phyloP scores from a whole-genome alignment of 2,329 filamentous ascomycete species.

The Dactylellina haptotyla region DNA sequence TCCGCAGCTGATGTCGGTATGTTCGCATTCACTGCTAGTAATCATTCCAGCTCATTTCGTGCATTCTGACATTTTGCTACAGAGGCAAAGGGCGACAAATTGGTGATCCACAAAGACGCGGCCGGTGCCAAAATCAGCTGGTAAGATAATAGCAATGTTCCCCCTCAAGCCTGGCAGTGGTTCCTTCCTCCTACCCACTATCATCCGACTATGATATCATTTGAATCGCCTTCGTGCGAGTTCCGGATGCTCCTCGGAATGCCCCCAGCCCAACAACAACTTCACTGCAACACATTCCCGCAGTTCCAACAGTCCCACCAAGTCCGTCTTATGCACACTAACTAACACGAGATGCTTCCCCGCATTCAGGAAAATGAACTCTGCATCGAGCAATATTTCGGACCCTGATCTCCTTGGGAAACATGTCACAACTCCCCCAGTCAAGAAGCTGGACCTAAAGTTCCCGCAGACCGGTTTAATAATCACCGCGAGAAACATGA shows the following conservation, averaged over 20 bases:
- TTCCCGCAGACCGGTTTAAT: constrained; percentile 83
- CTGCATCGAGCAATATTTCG: constrained; percentile 73
- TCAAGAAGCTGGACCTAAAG: constrained; percentile 94
- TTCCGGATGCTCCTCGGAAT: too few relatives aligned
- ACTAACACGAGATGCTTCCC: background rate
- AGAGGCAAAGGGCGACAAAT: background rate
- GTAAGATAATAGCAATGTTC: background rate
- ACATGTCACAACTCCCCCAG: constrained; percentile 78
- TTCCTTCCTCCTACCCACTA: background rate
- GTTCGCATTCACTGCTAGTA: background rate
- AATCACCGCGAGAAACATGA: constrained; percentile 88
- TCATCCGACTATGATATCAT: constrained; percentile 19
- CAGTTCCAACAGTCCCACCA: too few relatives aligned
- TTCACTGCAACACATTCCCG: too few relatives aligned
- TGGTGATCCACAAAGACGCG: background rate
- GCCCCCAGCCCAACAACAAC: too few relatives aligned
- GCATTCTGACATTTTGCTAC: background rate
- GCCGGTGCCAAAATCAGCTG: background rate
- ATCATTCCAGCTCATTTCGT: background rate
- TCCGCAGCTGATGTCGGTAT: constrained; percentile 32
- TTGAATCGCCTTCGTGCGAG: background rate
- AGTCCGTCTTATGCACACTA: too few relatives aligned
- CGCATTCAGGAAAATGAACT: constrained; percentile 85
- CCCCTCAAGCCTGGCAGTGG: background rate
- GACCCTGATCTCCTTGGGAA: constrained; percentile 87